Evolutionary conservation across 352 stramenopile species (phyloP), one percentile per base, ranked within the genome.

Genomic region (Globisporangium cystogenes): DNA sequence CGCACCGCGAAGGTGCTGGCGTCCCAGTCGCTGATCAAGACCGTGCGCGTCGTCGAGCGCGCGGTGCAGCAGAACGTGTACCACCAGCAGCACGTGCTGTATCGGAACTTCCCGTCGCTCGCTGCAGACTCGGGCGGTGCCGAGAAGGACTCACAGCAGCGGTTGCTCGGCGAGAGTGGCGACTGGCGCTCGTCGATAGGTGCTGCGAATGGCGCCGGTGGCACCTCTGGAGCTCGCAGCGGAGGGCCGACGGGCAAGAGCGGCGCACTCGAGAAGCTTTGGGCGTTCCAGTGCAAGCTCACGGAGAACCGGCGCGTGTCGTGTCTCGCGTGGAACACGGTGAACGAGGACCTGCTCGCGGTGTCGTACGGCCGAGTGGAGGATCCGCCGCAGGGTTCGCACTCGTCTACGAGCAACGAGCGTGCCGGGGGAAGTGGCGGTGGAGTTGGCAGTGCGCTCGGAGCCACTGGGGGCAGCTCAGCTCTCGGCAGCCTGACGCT

Each of bases 41-140:
- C 70, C 2, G 69, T 88, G 16, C 74, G 73, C 23, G 65, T 90
- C 33, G 67, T 96, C 5, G 87, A 96, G 62, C 79, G 86, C 15
- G 86, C 80, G 1, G 77, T 96, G 11, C 86, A 96, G 57, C 87
- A 96, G 56, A 96, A 95, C 57, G 69, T 94, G 0, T 96, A 90
- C 45, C 86, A 96, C 62, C 58, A 73, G 26, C 70, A 90, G 23
- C 87, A 96, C 44, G 63, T 96, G 11, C 60, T 82, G 3, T 96
- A 96, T 40, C 84, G 87, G 23, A 76, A 95, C 40, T 87, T 91
- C 37, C 82, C 85, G 0, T 64, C 53, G 7, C 64, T 90, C 6
- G n/a, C n/a, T n/a, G 52, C 46, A 4, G 18, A 24, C 37, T 6
- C 3, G 47, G 20, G 23, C 37, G 4, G 6, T 27, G 4, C 18